Evolutionary conservation across 495 filamentous ascomycete species (phyloP), one percentile per base, ranked within the genome.

Genomic region (Elaphomyces granulatus): DNA sequence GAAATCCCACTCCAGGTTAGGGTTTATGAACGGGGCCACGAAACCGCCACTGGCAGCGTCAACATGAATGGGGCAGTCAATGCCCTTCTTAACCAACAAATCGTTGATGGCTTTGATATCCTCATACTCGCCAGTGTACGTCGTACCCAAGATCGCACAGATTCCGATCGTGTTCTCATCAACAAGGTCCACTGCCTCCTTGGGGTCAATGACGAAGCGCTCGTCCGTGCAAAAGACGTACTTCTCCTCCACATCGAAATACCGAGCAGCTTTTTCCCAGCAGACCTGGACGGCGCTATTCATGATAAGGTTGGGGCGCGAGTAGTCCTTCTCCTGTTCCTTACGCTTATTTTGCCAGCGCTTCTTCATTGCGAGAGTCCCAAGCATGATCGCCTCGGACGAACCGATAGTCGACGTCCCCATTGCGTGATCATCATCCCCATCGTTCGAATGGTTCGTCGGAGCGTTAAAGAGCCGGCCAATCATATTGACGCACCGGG

Each of bases 141-240:
- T 94, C 1, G 85, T 87, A 9, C 87, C 87, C 9, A 94, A 58
- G 49, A 94, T 93, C 28, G 73, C 68, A 53, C 86, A 93, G 52
- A 94, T 94, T 41, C 87, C 87, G 51, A 94, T 92, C 4, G 87
- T 94, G 58, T 94, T 93, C 67, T 94, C 87, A 45, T 94, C 87
- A 3, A 93, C 72, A n/a, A 92, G 58, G 38, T 80, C 66, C 17
- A 93, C 81, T 0, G 83, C 80, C 63, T 87, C 63, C 49, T 77
- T 61, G 7, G 87, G 87, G 58, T 94, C 87, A 51, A 94, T 87
- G 28, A 90, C 81, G 50, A 74, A 93, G 44, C 87, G 78, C 4
- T 79, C 72, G 12, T 72, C 63, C 2, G 81, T 85, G 62, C 86
- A 93, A 63, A 79, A 90, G 37, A 87, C 81, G 41, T 83, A 82